Base-by-base conservation (phyloP, 495 filamentous ascomycete species). In the Xylaria scruposa region DNA sequence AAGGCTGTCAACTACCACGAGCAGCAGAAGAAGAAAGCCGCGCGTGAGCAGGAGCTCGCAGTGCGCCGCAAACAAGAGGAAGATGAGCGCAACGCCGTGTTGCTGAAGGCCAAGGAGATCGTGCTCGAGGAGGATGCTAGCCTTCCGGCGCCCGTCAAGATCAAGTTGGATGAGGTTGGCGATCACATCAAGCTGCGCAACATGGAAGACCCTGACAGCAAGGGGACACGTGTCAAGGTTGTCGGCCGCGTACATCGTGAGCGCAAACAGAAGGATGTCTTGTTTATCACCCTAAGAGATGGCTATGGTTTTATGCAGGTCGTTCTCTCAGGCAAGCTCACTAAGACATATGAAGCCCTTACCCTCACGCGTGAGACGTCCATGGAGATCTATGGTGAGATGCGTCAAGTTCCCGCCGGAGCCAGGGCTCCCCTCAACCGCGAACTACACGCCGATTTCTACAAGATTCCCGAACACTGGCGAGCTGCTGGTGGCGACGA, bases 381-480 rank as follows among this genome's bases (percentile, higher is more conserved):
- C 42, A 90, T 99, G 72, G 90, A 91, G 69, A 86, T 99, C 33
- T 91, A 90, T 74, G 96, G 96, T 74, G 93, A 97, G 85, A 92
- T 99, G 90, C 89, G 88, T 77, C 90, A 92, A 70, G 90, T 98
- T 12, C 96, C 92, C 2, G 86, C 87, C 36, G 94, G 92, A 73
- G 88, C 91, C 72, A 88, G 91, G 63, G 97, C 97, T 5, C 94
- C 94, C 59, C 91, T 93, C 81, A 84, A 91, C 86, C 93, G 97
- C 64, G 96, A 99, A 81, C 86, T 99, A 58, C 94, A 97, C 73
- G 97, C 93, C 70, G 96, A 99, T 79, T 98, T 93, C 85, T 98
- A 91, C 85, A 90, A 90, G 80, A 88, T 99, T 77, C 59, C 59
- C 5, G 53, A 26, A 47, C 59, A 70, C 59, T 70, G 68, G 70